Conservation (phyloP, 345 rosid genomes). For the Acer saccharum region DNA sequence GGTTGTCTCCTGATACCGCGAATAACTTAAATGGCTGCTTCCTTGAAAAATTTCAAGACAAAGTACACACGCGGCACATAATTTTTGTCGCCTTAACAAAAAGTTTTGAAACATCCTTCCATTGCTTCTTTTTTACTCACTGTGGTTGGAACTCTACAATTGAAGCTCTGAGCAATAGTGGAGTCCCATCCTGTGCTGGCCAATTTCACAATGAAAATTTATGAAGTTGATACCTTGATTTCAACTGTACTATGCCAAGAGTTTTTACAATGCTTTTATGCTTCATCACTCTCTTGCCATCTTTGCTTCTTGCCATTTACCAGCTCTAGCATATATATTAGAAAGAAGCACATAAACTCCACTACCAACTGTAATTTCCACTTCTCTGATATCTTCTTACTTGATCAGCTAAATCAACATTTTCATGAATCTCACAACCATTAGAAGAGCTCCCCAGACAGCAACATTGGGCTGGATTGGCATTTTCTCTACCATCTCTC, state of each 20-base stretch:
- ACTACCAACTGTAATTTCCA: constrained; percentile 40
- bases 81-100: neutral
- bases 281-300: constrained; percentile 47
- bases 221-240: constrained; percentile 10
- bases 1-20: neutral
- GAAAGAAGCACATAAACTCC: constrained; percentile 50
- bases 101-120: neutral
- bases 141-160: constrained; percentile 4
- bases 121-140: neutral
- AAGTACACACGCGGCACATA: neutral
- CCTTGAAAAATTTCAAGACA: neutral
- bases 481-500: constrained; percentile 44
- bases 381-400: constrained; percentile 34
- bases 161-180: neutral
- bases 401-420: constrained; percentile 40
- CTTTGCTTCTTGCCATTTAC: constrained; percentile 48
- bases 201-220: neutral
- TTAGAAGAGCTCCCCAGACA: constrained; percentile 58
- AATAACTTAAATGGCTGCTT: neutral
- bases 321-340: constrained; percentile 53
- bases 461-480: constrained; percentile 40
- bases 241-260: constrained; percentile 49
- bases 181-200: neutral
- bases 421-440: constrained; percentile 57
- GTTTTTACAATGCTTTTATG: constrained; percentile 36